These are phyloP conservation scores for Alternaria arbusti DNA, from an alignment of 2,329 filamentous ascomycete species.

Conservation along the genomic window DNA sequence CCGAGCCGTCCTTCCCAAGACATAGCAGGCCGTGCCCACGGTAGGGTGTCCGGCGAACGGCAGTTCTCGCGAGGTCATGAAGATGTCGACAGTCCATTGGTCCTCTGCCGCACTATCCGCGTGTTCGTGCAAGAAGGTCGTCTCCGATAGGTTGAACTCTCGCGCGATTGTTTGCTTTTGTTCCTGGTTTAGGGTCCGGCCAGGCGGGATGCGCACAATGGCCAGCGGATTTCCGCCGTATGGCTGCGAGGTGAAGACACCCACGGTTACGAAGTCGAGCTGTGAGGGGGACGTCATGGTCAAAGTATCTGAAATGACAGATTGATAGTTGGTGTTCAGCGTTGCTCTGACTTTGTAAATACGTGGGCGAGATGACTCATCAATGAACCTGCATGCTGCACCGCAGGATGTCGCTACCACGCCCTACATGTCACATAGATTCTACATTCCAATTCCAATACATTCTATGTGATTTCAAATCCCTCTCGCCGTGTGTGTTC, in stretches of 20 bases:
- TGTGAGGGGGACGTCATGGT: conserved; percentile 24
- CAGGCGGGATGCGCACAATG: conserved; percentile 57
- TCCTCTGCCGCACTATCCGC: conserved; percentile 21
- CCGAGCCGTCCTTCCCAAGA: conserved; percentile 42
- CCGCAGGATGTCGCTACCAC: neutral
- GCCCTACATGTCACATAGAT: neutral
- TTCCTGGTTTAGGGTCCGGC: conserved; percentile 49
- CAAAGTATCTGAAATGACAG: neutral
- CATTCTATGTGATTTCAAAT: neutral
- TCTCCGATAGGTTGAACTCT: conserved; percentile 66
- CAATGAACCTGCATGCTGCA: neutral
- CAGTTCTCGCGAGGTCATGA: conserved; percentile 58
- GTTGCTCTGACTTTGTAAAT: neutral
- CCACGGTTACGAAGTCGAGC: conserved; percentile 48
- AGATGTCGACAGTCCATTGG: conserved; percentile 60
- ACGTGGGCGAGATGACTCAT: conserved; percentile 14
- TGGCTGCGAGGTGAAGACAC: conserved; percentile 58
- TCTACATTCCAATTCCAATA: neutral
- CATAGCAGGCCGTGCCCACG: conserved; percentile 62
- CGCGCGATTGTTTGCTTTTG: conserved; percentile 61
- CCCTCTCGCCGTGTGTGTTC: neutral
- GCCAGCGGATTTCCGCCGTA: conserved; percentile 63
- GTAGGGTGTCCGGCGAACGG: conserved; percentile 65
- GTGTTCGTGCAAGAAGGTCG: conserved; percentile 59
- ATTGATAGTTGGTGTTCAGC: neutral